Evolutionary conservation across 345 rosid species (phyloP).

Genomic region (Pugionium cornutum): DNA sequence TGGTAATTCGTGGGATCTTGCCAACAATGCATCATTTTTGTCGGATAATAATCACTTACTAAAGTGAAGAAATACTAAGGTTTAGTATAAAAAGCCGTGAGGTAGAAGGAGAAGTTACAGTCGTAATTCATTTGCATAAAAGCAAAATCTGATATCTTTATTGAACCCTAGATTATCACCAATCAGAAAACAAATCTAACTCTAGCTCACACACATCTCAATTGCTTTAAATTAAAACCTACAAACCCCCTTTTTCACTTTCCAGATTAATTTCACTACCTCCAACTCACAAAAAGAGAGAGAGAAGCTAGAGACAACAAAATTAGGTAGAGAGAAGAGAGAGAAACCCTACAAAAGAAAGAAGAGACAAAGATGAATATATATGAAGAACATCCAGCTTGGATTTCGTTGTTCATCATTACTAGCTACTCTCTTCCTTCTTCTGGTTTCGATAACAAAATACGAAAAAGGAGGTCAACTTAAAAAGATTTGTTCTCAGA

Average conservation of each 20-base stretch:
- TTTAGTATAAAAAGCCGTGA: conserved; percentile 16
- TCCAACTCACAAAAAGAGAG: conserved; percentile 21
- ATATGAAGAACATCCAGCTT: conserved; percentile 43
- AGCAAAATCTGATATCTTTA: conserved; percentile 35
- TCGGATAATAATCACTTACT: too few relatives aligned
- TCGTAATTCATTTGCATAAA: conserved; percentile 42
- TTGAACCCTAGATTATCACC: conserved; percentile 26
- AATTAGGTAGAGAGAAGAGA: conserved; percentile 35
- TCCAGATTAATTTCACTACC: too few relatives aligned
- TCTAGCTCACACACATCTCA: conserved; percentile 18
- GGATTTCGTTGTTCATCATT: conserved; percentile 41
- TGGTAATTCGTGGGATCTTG: too few relatives aligned
- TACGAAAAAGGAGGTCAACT: conserved; percentile 25
- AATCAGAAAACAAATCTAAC: conserved; percentile 32
- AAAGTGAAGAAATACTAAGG: too few relatives aligned
- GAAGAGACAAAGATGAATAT: conserved; percentile 25
- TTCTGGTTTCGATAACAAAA: conserved; percentile 11
- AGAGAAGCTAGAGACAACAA: conserved; percentile 17
- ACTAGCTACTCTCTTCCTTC: conserved; percentile 15
- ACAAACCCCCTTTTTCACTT: not conserved
- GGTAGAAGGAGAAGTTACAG: conserved; percentile 39
- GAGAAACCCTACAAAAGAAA: conserved; percentile 40
- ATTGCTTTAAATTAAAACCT: conserved; percentile 30
- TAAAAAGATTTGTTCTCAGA: conserved; percentile 19
- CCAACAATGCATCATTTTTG: too few relatives aligned